phyloP scores from a whole-genome alignment of 2,329 filamentous ascomycete species.

The Aplosporella prunicola region DNA sequence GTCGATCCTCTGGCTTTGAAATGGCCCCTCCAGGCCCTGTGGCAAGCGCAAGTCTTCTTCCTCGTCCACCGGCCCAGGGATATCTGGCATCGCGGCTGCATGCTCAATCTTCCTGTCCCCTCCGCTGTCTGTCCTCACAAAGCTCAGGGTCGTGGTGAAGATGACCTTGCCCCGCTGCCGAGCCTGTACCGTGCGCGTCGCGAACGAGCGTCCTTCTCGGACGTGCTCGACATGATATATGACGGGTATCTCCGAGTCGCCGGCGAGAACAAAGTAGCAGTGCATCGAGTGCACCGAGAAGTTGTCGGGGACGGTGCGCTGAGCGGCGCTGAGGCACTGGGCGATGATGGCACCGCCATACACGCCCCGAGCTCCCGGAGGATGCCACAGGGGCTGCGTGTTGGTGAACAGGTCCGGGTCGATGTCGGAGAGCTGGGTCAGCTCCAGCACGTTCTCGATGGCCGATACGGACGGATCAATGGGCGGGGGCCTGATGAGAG shows the following conservation, averaged over 20 bases:
- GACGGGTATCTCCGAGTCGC: constrained; percentile 73
- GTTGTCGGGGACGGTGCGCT: constrained; percentile 69
- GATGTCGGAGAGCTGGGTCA: constrained; percentile 68
- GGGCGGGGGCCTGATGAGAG: constrained; percentile 66
- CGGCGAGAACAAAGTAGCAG: constrained; percentile 96
- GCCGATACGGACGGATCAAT: constrained; percentile 61
- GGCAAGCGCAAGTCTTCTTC: constrained; percentile 23
- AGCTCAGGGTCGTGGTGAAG: constrained; percentile 91
- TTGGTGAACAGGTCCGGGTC: constrained; percentile 91
- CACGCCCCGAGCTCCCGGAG: constrained; percentile 82
- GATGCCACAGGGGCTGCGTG: constrained; percentile 83
- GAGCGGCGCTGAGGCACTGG: constrained; percentile 79
- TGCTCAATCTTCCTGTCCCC: constrained; percentile 54
- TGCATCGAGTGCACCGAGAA: constrained; percentile 94
- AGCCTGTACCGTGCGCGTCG: constrained; percentile 92
- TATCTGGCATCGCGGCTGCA: constrained; percentile 44
- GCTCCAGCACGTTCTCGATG: constrained; percentile 83
- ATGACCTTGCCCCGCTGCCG: constrained; percentile 80
- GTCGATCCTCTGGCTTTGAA: constrained; percentile 48
- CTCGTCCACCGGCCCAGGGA: constrained; percentile 36
- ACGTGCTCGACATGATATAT: constrained; percentile 92
- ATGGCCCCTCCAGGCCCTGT: constrained; percentile 39
- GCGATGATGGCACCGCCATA: constrained; percentile 91
- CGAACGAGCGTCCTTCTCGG: constrained; percentile 79
- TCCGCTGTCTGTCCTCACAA: constrained; percentile 58